These are phyloP conservation scores for Neofusicoccum parvum DNA, from an alignment of 2,329 filamentous ascomycete genomes.

Conservation along the genomic window DNA sequence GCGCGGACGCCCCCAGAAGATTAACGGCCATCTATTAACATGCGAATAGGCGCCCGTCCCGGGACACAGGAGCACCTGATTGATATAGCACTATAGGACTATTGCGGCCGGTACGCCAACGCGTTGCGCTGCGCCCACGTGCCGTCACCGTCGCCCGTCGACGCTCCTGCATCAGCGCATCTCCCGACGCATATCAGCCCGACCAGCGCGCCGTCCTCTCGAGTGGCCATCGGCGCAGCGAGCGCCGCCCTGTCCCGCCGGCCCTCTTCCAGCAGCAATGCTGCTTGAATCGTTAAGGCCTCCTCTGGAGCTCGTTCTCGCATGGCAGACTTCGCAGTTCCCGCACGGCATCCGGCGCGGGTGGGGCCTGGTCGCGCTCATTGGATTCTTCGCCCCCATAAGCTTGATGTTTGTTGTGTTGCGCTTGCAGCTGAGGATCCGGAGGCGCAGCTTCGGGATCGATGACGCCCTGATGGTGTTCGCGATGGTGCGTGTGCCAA, in stretches of 20 bases:
- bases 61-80: background rate
- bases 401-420: background rate
- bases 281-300: constrained; percentile 3
- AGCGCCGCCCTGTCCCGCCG: too few relatives aligned
- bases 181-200: background rate
- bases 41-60: background rate
- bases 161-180: background rate
- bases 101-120: background rate
- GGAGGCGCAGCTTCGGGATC: background rate
- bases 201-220: background rate
- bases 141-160: background rate
- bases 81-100: background rate
- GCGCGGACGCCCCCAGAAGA: too few relatives aligned
- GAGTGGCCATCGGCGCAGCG: too few relatives aligned
- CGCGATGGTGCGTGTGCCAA: background rate
- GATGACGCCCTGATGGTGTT: constrained; percentile 16
- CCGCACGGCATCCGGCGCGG: constrained; percentile 8
- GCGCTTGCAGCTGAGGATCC: background rate
- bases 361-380: background rate
- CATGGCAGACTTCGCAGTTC: constrained; percentile 13
- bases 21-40: background rate
- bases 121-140: background rate
- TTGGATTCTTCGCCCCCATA: background rate
- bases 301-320: background rate
- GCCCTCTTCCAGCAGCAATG: background rate